Conservation (phyloP, 441 rosid species). For the Isatis lusitanica region DNA sequence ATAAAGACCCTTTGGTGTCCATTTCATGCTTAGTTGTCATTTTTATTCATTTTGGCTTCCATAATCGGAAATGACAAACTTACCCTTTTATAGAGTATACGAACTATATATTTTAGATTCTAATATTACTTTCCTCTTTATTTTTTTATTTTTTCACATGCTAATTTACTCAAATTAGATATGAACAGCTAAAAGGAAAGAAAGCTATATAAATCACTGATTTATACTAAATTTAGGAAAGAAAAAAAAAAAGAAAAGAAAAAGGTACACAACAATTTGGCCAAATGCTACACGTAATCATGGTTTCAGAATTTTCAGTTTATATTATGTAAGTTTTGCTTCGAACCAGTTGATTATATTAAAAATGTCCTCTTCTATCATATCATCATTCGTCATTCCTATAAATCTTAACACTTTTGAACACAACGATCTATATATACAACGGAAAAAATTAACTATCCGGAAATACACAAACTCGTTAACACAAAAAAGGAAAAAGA, state of each 20-base stretch:
- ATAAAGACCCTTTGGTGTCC: constrained; percentile 30
- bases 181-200: not conserved
- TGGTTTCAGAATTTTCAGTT: not conserved
- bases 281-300: constrained; percentile 1
- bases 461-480: not conserved
- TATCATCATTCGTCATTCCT: not conserved
- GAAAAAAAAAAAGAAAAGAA: not conserved
- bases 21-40: constrained; percentile 39
- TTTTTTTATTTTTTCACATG: no score
- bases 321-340: not conserved
- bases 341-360: not conserved
- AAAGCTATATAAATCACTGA: not conserved
- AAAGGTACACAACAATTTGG: not conserved
- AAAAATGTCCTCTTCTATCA: not conserved
- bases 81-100: not conserved
- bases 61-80: not conserved
- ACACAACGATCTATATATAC: not conserved
- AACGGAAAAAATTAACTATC: not conserved
- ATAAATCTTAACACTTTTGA: not conserved
- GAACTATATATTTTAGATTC: not conserved
- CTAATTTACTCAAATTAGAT: not conserved
- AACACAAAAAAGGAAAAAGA: not conserved
- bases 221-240: not conserved
- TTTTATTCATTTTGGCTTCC: constrained; percentile 21
- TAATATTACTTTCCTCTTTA: not conserved